These are phyloP conservation scores for Saccharomycopsis hybrid DNA, from an alignment of 1,139 yeast genomes.

Conservation along the genomic window DNA sequence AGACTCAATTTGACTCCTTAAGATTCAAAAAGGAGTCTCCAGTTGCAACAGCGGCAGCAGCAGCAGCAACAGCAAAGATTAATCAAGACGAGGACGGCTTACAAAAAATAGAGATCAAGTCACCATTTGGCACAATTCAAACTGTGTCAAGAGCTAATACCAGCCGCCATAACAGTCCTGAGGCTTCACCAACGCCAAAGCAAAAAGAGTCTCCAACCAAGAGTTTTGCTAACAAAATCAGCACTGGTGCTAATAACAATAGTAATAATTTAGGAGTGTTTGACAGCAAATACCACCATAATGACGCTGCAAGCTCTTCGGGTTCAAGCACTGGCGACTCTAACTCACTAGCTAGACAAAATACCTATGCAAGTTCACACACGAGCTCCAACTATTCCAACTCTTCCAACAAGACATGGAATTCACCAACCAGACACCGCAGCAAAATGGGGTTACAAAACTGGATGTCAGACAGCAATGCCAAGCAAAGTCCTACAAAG, in stretches of 20 bases:
- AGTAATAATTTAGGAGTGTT: too few relatives aligned
- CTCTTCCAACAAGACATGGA: constrained; percentile 39
- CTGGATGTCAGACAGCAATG: background rate
- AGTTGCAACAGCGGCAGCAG: background rate
- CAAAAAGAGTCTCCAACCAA: background rate
- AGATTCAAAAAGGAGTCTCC: constrained; percentile 1
- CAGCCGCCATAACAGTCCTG: too few relatives aligned
- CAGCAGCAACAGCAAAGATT: background rate
- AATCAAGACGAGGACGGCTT: constrained; percentile 17
- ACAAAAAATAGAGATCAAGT: constrained; percentile 16
- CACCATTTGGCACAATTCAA: constrained; percentile 21
- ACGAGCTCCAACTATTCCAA: constrained; percentile 7
- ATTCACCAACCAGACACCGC: constrained; percentile 39
- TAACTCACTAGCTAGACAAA: constrained; percentile 8
- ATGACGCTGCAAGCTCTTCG: constrained; percentile 12
- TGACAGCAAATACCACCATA: background rate
- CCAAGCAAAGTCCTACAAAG: too few relatives aligned
- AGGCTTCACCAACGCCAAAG: background rate
- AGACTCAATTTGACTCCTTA: constrained; percentile 8
- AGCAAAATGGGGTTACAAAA: constrained; percentile 20
- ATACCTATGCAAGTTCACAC: constrained; percentile 11
- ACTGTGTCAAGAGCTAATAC: constrained; percentile 5
- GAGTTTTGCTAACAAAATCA: background rate
- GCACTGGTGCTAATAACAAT: background rate
- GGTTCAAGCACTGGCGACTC: constrained; percentile 7